Percentiles rank a stretch among this genome's conserved stretches.
Conservation (phyloP, 2,329 filamentous ascomycete genomes). For the Stromatinia cepivora region DNA sequence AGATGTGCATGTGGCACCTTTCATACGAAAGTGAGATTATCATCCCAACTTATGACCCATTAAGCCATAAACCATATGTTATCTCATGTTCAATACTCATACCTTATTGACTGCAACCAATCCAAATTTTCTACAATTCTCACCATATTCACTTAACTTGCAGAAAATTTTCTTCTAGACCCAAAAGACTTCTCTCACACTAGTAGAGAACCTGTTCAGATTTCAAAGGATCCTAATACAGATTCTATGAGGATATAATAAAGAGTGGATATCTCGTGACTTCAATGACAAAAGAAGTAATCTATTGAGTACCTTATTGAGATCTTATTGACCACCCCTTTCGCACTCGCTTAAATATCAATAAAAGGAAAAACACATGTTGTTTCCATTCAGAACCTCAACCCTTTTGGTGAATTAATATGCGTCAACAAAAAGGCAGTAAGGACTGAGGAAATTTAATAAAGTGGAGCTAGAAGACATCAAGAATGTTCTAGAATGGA, state of each 20-base stretch:
- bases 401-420: neutral
- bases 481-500: neutral
- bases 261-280: neutral
- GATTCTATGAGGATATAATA: slow-evolving; percentile 4
- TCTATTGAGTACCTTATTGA: slow-evolving; percentile 19
- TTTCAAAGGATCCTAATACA: neutral
- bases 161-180: neutral
- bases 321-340: slow-evolving; percentile 20
- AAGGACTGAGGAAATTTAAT: neutral
- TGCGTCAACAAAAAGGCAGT: neutral
- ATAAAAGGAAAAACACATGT: neutral
- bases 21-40: neutral
- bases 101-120: neutral
- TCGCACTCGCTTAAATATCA: slow-evolving; percentile 6
- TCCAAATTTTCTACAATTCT: neutral
- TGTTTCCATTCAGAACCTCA: neutral
- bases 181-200: neutral
- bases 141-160: neutral
- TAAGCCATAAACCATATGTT: too few species aligned
- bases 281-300: neutral
- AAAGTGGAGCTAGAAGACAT: neutral
- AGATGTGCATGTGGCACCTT: neutral
- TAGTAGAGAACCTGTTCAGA: neutral
- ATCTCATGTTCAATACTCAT: neutral
- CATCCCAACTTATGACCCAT: neutral